Base-by-base conservation (phyloP, 805 yeast species). In the Myxozyma neotropica region DNA sequence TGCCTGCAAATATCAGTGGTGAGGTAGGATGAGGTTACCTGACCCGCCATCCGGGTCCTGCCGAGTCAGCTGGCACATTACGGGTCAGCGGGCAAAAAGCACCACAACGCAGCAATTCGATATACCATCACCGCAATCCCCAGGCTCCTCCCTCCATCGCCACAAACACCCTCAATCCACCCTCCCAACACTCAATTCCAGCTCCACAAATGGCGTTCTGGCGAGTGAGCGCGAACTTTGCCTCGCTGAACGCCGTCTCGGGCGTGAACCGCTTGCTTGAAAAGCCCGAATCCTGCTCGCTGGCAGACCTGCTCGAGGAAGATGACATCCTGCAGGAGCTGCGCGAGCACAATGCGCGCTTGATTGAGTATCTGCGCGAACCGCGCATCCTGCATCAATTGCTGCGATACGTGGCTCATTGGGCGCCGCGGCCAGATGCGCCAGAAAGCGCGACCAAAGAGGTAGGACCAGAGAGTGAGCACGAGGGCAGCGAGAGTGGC, bases 321-420 rank as follows among this genome's bases (percentile, higher is more conserved):
- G 87, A 83, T 47, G 92, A 87, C 59, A 73, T 89, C 29, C 77
- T 88, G 27, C 88, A 88, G 58, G 94, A 89, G 70, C 75, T 89
- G 38, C 75, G 86, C 63, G 82, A 87, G 23, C 85, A 90, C 19
- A 88, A 88, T 71, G 80, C 86, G 46, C 86, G 87, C 70, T 79
- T 94, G 51, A 78, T 92, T 40, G 94, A 90, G 68, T 86, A 86
- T 68, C 77, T 94, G 56, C 80, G 93, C 63, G 89, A 88, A 69
- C 91, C 94, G 15, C 88, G 85, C 54, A 83, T 89, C 15, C 72
- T 93, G 60, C 80, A 78, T 53, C 83, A 83, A 57, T 79, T 93
- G 58, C 83, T 93, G 31, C 83, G 86, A 40, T 84, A 83, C 67
- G 81, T 91, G 43, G 35, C 62, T n/a, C 60, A 59, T 33, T 55